A percentile compares a stretch with the other conserved stretches of the same genome.
These are phyloP conservation scores for Russula ochroleuca DNA, from an alignment of 768 basidiomycete species.

Conservation along the genomic window DNA sequence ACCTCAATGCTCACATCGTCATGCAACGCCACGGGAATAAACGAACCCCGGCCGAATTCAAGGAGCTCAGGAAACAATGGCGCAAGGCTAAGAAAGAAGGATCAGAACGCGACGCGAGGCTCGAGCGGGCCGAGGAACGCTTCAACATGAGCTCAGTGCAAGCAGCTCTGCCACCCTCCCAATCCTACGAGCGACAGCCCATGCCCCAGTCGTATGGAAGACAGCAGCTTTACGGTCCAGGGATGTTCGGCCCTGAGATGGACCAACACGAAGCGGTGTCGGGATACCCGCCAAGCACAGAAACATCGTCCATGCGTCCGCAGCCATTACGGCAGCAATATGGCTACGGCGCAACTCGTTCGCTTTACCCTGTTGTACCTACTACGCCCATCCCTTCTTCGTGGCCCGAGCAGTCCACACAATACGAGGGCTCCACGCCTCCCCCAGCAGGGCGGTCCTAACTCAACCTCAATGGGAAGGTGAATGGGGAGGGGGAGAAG, in stretches of 20 bases:
- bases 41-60: slow-evolving; percentile 91
- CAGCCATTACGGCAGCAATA: slow-evolving; percentile 10
- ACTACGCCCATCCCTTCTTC: too few species aligned
- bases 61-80: slow-evolving; percentile 95
- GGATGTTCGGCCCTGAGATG: slow-evolving; percentile 18
- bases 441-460: too few species aligned
- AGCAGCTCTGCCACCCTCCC: background rate
- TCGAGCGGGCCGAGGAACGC: slow-evolving; percentile 11
- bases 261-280: slow-evolving; percentile 9
- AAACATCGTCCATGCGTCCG: slow-evolving; percentile 4
- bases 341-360: background rate
- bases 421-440: too few species aligned
- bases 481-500: too few species aligned
- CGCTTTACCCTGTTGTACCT: too few species aligned
- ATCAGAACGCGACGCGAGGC: slow-evolving; percentile 15
- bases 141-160: slow-evolving; percentile 9
- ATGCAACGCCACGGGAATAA: slow-evolving; percentile 96
- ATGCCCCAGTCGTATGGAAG: slow-evolving; percentile 13
- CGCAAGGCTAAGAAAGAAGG: slow-evolving; percentile 86
- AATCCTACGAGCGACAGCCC: slow-evolving; percentile 9
- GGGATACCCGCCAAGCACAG: slow-evolving; percentile 6
- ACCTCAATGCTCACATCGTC: slow-evolving; percentile 94
- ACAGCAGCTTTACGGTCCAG: slow-evolving; percentile 15
- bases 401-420: too few species aligned
- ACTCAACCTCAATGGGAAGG: too few species aligned